phyloP scores from a whole-genome alignment of 768 basidiomycete species.

The Phanerochaete sordida region DNA sequence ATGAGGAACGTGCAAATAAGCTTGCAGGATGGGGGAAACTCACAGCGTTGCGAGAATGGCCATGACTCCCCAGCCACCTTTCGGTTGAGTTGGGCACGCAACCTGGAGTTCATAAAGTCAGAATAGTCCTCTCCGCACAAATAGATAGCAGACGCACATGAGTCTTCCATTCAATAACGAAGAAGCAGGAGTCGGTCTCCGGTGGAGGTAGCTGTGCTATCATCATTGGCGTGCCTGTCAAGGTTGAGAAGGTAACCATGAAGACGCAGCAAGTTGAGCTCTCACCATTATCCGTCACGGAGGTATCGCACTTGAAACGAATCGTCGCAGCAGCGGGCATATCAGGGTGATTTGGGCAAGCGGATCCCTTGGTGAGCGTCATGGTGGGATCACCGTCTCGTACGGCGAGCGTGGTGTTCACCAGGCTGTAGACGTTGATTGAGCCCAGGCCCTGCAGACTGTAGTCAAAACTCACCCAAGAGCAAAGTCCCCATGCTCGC shows the following conservation, averaged over 20 bases:
- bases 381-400: slow-evolving; percentile 52
- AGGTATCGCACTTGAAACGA: slow-evolving; percentile 73
- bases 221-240: slow-evolving; percentile 45
- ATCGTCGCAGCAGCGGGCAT: slow-evolving; percentile 62
- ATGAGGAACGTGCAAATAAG: neutral
- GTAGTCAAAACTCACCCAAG: slow-evolving; percentile 51
- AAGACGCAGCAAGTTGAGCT: neutral
- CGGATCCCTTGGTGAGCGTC: slow-evolving; percentile 58
- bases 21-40: slow-evolving; percentile 24
- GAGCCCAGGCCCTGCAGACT: neutral
- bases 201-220: slow-evolving; percentile 68
- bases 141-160: slow-evolving; percentile 46
- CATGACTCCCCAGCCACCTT: slow-evolving; percentile 49
- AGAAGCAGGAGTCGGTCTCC: slow-evolving; percentile 68
- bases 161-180: slow-evolving; percentile 82
- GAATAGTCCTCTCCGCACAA: neutral
- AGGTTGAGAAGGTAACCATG: neutral
- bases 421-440: slow-evolving; percentile 33
- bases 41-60: slow-evolving; percentile 58
- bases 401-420: slow-evolving; percentile 62
- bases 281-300: slow-evolving; percentile 29
- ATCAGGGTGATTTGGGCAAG: slow-evolving; percentile 46
- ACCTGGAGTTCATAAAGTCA: slow-evolving; percentile 33
- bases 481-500: slow-evolving; percentile 63
- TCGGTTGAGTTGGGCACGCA: slow-evolving; percentile 70